phyloP scores from a whole-genome alignment of 2,329 filamentous ascomycete species.

The Colletotrichum graminicola region DNA sequence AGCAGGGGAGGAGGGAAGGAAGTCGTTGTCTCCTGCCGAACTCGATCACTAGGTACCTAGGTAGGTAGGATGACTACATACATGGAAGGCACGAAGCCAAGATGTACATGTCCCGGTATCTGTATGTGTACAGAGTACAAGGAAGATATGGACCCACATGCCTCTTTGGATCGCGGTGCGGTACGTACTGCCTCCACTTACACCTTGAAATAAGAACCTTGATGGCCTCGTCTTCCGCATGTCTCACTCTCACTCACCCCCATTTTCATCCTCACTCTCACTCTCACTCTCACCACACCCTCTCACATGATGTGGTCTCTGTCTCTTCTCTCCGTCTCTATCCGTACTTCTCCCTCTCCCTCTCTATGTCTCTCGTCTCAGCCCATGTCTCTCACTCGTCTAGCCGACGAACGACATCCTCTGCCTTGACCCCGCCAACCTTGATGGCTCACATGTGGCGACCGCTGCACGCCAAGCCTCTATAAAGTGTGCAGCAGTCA shows the following conservation, averaged over 20 bases:
- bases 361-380: too few species aligned
- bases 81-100: neutral
- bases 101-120: too few species aligned
- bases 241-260: neutral
- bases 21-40: neutral
- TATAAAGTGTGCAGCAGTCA: neutral
- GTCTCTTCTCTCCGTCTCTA: too few species aligned
- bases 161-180: neutral
- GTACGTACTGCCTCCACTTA: constrained; percentile 1
- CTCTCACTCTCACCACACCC: neutral
- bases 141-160: constrained; percentile 4
- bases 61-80: neutral
- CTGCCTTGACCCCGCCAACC: constrained; percentile 11
- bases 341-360: too few species aligned
- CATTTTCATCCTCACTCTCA: neutral
- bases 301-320: neutral
- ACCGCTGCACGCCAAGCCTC: constrained; percentile 34
- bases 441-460: constrained; percentile 27
- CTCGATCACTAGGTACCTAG: neutral
- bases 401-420: too few species aligned
- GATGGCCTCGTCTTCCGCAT: constrained; percentile 31
- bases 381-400: neutral
- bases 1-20: neutral
- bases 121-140: too few species aligned
- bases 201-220: constrained; percentile 30